A percentile compares a stretch with the other conserved stretches of the same genome.
These are phyloP conservation scores for Physocladia obscura DNA, from an alignment of 192 early-diverging fungal genomes.

Conservation along the genomic window DNA sequence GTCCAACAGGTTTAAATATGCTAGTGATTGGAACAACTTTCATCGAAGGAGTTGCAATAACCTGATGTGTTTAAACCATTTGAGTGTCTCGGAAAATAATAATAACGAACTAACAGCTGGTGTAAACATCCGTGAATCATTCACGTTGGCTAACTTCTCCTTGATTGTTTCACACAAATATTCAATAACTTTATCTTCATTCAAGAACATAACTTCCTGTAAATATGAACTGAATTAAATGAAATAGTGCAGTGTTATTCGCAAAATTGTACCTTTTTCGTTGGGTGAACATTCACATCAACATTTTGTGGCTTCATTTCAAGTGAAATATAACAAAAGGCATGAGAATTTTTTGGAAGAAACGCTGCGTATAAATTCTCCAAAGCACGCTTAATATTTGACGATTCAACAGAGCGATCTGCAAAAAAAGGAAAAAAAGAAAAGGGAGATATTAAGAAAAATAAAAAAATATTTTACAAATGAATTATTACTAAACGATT, in stretches of 20 bases:
- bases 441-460: background rate
- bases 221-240: background rate
- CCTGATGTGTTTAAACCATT: background rate
- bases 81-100: too few species aligned
- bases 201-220: slow-evolving; percentile 80
- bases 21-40: background rate
- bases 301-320: slow-evolving; percentile 84
- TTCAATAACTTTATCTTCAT: slow-evolving; percentile 82
- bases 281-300: slow-evolving; percentile 98
- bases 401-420: slow-evolving; percentile 84
- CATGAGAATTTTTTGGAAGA: slow-evolving; percentile 83
- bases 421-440: background rate
- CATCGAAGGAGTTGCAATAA: background rate
- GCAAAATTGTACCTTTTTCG: slow-evolving; percentile 77
- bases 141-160: slow-evolving; percentile 64
- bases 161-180: slow-evolving; percentile 70
- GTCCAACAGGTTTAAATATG: too few species aligned
- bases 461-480: background rate
- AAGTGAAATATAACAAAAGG: slow-evolving; percentile 90
- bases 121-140: slow-evolving; percentile 68
- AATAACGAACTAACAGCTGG: slow-evolving; percentile 10
- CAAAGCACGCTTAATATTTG: slow-evolving; percentile 75
- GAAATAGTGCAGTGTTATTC: too few species aligned
- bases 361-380: slow-evolving; percentile 78
- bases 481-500: slow-evolving; percentile 61